These are phyloP conservation scores for Xylaria venustula DNA, from an alignment of 495 filamentous ascomycete species.

Conservation along the genomic window DNA sequence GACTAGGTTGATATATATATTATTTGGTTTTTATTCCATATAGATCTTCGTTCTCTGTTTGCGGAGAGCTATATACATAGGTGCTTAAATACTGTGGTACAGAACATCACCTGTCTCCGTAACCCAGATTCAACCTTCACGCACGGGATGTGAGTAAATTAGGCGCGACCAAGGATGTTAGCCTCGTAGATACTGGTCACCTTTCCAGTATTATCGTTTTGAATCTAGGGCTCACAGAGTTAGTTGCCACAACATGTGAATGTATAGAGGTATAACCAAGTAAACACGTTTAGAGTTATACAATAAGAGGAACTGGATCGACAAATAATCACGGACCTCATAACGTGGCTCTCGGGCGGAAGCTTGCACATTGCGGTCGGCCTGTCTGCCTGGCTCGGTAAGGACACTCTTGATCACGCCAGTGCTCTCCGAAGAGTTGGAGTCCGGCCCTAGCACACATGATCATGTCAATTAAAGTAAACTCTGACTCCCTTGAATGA, in stretches of 20 bases:
- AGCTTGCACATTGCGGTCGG: slow-evolving; percentile 42
- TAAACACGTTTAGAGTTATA: too few relatives aligned
- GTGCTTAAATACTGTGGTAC: too few relatives aligned
- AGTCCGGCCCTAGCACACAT: slow-evolving; percentile 26
- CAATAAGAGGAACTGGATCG: too few relatives aligned
- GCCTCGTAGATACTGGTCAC: slow-evolving; percentile 38
- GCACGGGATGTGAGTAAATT: background rate
- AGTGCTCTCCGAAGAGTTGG: slow-evolving; percentile 25
- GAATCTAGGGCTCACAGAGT: too few relatives aligned
- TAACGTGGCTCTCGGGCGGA: slow-evolving; percentile 37
- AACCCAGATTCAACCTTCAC: background rate
- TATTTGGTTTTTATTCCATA: too few relatives aligned
- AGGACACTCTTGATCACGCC: slow-evolving; percentile 39
- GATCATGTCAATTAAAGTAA: background rate
- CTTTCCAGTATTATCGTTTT: slow-evolving; percentile 45
- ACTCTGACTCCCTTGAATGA: background rate
- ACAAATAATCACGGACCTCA: slow-evolving; percentile 37
- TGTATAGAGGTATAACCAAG: background rate
- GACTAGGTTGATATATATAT: too few relatives aligned
- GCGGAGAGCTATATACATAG: too few relatives aligned
- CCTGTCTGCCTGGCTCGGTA: slow-evolving; percentile 39
- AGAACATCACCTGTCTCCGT: too few relatives aligned
- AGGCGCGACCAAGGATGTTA: slow-evolving; percentile 38
- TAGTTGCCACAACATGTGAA: background rate
- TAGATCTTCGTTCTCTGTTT: too few relatives aligned